A percentile compares a stretch with the other conserved stretches of the same genome.
These are phyloP conservation scores for Myotisia sp. DNA, from an alignment of 2,329 filamentous ascomycete species.

Conservation along the genomic window DNA sequence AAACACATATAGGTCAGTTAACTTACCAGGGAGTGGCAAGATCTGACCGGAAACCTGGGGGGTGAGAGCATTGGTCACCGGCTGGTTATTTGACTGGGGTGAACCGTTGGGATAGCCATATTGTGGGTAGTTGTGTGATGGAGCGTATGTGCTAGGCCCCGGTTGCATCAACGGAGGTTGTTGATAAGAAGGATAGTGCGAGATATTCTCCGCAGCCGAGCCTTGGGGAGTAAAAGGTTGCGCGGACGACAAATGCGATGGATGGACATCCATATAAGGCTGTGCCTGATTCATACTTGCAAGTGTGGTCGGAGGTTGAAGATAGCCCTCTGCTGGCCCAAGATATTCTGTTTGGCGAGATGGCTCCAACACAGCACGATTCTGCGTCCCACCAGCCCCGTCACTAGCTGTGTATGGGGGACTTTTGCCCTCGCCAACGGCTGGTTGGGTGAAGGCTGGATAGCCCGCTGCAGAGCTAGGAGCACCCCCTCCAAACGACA, in stretches of 20 bases:
- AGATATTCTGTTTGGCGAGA: constrained; percentile 23
- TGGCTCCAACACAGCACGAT: constrained; percentile 23
- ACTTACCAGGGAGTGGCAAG: constrained; percentile 46
- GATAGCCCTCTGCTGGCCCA: constrained; percentile 29
- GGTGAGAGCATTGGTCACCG: constrained; percentile 57
- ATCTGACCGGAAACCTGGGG: constrained; percentile 53
- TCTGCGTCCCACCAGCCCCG: constrained; percentile 37
- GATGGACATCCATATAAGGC: constrained; percentile 72
- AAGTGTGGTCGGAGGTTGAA: constrained; percentile 25
- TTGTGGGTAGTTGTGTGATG: constrained; percentile 46
- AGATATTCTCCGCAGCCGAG: constrained; percentile 57
- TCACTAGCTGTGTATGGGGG: constrained; percentile 47
- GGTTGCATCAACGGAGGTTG: constrained; percentile 65
- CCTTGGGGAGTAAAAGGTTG: constrained; percentile 62
- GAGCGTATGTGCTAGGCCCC: constrained; percentile 53
- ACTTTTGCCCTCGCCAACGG: constrained; percentile 45
- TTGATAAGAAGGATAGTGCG: constrained; percentile 61
- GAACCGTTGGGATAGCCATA: constrained; percentile 70
- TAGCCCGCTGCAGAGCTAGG: constrained; percentile 43
- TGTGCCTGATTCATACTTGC: constrained; percentile 66
- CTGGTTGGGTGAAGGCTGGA: constrained; percentile 40
- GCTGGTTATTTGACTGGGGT: constrained; percentile 54
- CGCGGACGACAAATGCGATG: constrained; percentile 61
- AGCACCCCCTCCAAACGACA: too few species aligned
- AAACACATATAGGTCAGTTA: too few species aligned